A percentile compares a stretch with the other conserved stretches of the same genome.
Evolutionary conservation across 345 rosid genomes (phyloP).

Genomic region (Heritiera fomes): DNA sequence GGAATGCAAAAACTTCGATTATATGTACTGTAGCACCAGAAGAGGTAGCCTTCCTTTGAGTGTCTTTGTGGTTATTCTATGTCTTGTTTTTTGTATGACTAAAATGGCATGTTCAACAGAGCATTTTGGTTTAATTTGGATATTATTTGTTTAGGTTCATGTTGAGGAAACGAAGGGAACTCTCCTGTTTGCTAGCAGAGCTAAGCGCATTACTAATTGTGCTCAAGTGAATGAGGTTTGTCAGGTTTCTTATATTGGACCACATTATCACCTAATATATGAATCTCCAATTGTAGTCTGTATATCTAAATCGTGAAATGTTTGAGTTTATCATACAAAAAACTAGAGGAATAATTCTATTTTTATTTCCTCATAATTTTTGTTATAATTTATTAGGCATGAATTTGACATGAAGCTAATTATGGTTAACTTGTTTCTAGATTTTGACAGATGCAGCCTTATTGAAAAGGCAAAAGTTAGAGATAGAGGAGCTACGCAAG

Average conservation of each 20-base stretch:
- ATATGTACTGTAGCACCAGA: constrained; percentile 98
- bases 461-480: constrained; percentile 84
- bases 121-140: constrained; percentile 16
- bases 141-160: constrained; percentile 54
- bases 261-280: constrained; percentile 4
- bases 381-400: not conserved
- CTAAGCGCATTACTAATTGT: constrained; percentile 89
- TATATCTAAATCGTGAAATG: not conserved
- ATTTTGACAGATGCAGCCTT: constrained; percentile 95
- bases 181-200: constrained; percentile 94
- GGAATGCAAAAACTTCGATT: constrained; percentile 94
- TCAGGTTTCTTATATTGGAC: constrained; percentile 9
- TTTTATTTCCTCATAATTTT: not conserved
- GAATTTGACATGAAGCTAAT: constrained; percentile 30
- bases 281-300: not conserved
- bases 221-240: constrained; percentile 96
- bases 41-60: constrained; percentile 54
- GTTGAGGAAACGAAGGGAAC: constrained; percentile 97
- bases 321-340: not conserved
- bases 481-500: constrained; percentile 82
- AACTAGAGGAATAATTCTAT: not conserved
- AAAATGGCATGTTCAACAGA: constrained; percentile 8
- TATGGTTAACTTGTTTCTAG: constrained; percentile 38
- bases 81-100: not conserved
- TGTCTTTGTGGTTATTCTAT: not conserved